Percentiles rank a stretch among this genome's conserved stretches.
These are phyloP conservation scores for Verticillium zaregamsianum DNA, from an alignment of 2,329 filamentous ascomycete genomes.

Conservation along the genomic window DNA sequence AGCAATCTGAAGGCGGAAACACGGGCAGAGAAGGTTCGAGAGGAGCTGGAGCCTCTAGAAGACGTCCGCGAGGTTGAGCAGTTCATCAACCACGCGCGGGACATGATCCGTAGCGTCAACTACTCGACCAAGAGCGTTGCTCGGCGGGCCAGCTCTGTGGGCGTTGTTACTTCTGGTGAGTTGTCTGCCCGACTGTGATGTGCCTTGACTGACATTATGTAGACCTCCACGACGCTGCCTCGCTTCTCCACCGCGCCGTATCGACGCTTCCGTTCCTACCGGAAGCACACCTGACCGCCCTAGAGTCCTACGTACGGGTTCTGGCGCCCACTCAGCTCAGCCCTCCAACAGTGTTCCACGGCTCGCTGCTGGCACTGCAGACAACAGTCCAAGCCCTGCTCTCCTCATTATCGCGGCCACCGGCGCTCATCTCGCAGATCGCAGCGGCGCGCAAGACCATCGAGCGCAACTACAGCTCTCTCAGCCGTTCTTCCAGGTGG, in stretches of 20 bases:
- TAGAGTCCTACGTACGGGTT: conserved; percentile 67
- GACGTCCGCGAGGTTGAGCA: conserved; percentile 87
- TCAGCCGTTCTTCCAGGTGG: conserved; percentile 74
- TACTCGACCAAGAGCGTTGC: conserved; percentile 79
- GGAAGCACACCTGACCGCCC: conserved; percentile 59
- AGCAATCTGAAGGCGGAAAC: conserved; percentile 83
- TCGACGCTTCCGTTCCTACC: conserved; percentile 65
- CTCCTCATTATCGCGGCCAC: conserved; percentile 71
- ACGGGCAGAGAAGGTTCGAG: conserved; percentile 76
- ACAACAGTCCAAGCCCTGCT: conserved; percentile 81
- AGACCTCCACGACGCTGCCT: conserved; percentile 67
- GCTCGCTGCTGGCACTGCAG: conserved; percentile 73
- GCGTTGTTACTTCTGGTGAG: conserved; percentile 58
- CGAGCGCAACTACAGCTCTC: conserved; percentile 70
- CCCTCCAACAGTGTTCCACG: conserved; percentile 70
- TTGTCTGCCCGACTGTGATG: neutral
- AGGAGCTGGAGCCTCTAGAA: conserved; percentile 82
- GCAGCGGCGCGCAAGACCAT: conserved; percentile 67
- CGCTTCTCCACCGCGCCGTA: conserved; percentile 48
- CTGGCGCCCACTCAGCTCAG: conserved; percentile 66
- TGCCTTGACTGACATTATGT: conserved; percentile 5
- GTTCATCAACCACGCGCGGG: conserved; percentile 85
- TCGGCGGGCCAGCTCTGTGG: conserved; percentile 70
- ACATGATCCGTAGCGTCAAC: conserved; percentile 82
- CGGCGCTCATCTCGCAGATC: conserved; percentile 73